Base-by-base conservation (phyloP, 352 stramenopile genomes). In the Globisporangium emineosum region DNA sequence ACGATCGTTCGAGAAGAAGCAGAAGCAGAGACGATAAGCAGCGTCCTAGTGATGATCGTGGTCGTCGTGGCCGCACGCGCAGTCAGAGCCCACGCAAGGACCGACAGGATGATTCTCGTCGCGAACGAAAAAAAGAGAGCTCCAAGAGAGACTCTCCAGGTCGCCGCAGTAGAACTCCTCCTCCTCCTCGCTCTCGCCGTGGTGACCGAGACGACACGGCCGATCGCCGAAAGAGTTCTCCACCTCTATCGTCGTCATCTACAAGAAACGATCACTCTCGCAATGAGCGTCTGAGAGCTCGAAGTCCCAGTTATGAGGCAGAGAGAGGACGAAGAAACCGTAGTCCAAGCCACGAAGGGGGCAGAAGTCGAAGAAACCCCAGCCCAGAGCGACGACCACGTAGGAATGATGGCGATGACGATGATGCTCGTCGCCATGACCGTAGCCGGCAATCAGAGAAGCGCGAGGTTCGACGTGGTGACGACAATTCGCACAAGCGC, bases 261-360 rank as follows among this genome's bases (percentile, higher is more conserved):
- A 2, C 8, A 23, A 15, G 51, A 25, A 42, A 57, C 25, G 56
- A 54, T 43, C 40, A n/a, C 13, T 54, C 42, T 55, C 57, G 42
- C n/a, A 42, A 32, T n/a, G 57, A 55, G 3, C 42, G 42, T 29
- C 57, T 17, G 17, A 21, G 42, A 32, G 17, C n/a, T 54, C 57
- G 17, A 1, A 62, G 57, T 25, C 57, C 42, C 45, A 55, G 42
- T n/a, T 7, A n/a, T 35, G 57, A 62, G 12, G 40, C 40, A 21
- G 32, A 13, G 19, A 51, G 21, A 27, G 19, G 53, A 5, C 15
- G n/a, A 43, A 49, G 53, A 59, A 49, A 47, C 17, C 53, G 30
- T 13, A 62, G 57, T 33, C 57, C 57, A 54, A 54, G 57, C 21
- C 9, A 29, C 40, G 40, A 62, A 13, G 15, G 15, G 15, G 25